A percentile compares a stretch with the other conserved stretches of the same genome.
Evolutionary conservation across 2,329 filamentous ascomycete species (phyloP).

Genomic region (Fusarium sp.): DNA sequence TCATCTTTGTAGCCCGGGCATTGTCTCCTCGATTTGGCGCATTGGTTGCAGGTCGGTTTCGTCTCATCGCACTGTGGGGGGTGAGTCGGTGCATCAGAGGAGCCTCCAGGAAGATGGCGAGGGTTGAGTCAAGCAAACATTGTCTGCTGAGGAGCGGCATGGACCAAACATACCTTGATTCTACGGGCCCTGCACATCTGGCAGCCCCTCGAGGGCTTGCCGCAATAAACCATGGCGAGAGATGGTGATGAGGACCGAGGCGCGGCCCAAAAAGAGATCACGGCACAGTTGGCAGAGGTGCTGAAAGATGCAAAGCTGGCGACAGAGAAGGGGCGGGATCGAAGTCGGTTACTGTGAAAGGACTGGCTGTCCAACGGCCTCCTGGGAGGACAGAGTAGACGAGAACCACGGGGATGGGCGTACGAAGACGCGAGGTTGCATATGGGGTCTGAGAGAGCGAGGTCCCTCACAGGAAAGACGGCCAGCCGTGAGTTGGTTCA

Average conservation of each 20-base stretch:
- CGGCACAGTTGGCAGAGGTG: not conserved
- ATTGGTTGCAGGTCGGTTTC: constrained; percentile 74
- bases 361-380: constrained; percentile 35
- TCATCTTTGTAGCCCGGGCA: constrained; percentile 78
- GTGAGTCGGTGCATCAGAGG: constrained; percentile 17
- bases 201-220: constrained; percentile 75
- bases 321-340: constrained; percentile 9
- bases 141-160: not conserved
- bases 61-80: constrained; percentile 71
- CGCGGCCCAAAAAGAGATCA: not conserved
- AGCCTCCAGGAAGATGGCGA: not conserved
- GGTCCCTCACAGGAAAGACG: constrained; percentile 16
- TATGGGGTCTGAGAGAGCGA: constrained; percentile 30
- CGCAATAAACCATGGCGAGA: constrained; percentile 71
- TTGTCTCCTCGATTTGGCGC: constrained; percentile 70
- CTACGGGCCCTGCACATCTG: constrained; percentile 80
- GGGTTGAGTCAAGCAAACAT: not conserved
- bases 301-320: constrained; percentile 8
- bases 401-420: constrained; percentile 34
- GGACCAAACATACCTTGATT: constrained; percentile 71
- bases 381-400: constrained; percentile 38
- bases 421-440: constrained; percentile 46
- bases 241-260: not conserved
- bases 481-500: constrained; percentile 24
- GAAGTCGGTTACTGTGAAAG: constrained; percentile 13